These are phyloP conservation scores for Solanum chacoense DNA, from an alignment of 305 asterid genomes.

Conservation along the genomic window DNA sequence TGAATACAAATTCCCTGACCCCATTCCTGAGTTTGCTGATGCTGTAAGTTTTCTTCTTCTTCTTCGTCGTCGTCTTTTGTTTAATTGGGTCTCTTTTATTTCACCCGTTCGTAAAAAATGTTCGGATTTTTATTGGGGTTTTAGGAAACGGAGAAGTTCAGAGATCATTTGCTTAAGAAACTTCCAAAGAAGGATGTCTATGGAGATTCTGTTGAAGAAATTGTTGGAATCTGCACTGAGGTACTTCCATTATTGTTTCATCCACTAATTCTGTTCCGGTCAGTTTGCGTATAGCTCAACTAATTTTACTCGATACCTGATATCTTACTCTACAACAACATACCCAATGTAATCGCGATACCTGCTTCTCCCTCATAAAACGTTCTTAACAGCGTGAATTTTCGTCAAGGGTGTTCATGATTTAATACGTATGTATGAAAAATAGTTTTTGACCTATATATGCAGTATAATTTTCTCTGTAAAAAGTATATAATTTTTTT, in stretches of 20 bases:
- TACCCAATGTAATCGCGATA: neutral
- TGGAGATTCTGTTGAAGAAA: constrained; percentile 74
- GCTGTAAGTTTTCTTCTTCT: constrained; percentile 30
- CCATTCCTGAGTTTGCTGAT: constrained; percentile 91
- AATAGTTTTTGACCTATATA: no score
- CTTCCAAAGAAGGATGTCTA: constrained; percentile 68
- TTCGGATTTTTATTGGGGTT: neutral
- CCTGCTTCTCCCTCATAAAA: neutral
- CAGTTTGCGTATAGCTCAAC: neutral
- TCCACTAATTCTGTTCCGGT: neutral
- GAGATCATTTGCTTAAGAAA: constrained; percentile 44
- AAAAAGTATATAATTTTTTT: neutral
- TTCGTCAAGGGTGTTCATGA: neutral
- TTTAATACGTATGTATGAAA: neutral
- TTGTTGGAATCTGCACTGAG: constrained; percentile 75
- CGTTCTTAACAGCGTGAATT: neutral
- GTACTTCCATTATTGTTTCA: constrained; percentile 16
- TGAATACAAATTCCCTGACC: constrained; percentile 92
- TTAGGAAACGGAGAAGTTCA: constrained; percentile 78
- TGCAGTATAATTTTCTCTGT: no score
- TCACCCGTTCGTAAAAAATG: neutral
- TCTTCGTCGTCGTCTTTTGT: neutral
- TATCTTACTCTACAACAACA: neutral
- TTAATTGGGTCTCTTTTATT: neutral
- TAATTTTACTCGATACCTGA: neutral